Percentiles rank a stretch among this genome's conserved stretches.
Evolutionary conservation across 192 early-diverging fungal species (phyloP).

Genomic region (Entophlyctis luteolus): DNA sequence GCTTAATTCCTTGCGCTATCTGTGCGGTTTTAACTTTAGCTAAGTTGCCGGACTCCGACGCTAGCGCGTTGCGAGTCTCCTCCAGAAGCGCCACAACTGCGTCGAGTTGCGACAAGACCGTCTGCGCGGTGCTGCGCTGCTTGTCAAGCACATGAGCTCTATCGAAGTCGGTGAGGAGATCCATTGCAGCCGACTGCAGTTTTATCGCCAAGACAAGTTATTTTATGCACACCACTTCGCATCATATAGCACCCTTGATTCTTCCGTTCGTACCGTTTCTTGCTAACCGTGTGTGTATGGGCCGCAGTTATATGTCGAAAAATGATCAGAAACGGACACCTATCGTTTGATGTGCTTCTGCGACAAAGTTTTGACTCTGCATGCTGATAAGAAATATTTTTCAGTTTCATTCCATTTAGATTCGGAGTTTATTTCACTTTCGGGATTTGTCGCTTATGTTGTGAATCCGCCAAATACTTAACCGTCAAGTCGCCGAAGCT

Average conservation of each 20-base stretch:
- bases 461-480: too few relatives aligned
- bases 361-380: too few relatives aligned
- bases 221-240: background rate
- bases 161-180: slow-evolving; percentile 18
- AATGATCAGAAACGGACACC: too few relatives aligned
- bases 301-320: slow-evolving; percentile 29
- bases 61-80: background rate
- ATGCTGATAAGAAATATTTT: too few relatives aligned
- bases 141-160: background rate
- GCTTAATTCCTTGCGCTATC: background rate
- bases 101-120: background rate
- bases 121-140: background rate
- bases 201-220: background rate
- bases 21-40: background rate
- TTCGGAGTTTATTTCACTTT: too few relatives aligned
- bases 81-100: background rate
- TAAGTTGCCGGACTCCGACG: background rate
- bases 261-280: slow-evolving; percentile 25
- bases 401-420: too few relatives aligned
- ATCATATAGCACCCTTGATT: background rate
- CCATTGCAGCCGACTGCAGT: background rate
- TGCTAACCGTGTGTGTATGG: slow-evolving; percentile 24
- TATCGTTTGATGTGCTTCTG: too few relatives aligned
- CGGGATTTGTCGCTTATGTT: too few relatives aligned
- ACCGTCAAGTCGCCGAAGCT: too few relatives aligned